Base-by-base conservation (phyloP, 1,139 yeast species). In the Saccharomycopsis phalli region DNA sequence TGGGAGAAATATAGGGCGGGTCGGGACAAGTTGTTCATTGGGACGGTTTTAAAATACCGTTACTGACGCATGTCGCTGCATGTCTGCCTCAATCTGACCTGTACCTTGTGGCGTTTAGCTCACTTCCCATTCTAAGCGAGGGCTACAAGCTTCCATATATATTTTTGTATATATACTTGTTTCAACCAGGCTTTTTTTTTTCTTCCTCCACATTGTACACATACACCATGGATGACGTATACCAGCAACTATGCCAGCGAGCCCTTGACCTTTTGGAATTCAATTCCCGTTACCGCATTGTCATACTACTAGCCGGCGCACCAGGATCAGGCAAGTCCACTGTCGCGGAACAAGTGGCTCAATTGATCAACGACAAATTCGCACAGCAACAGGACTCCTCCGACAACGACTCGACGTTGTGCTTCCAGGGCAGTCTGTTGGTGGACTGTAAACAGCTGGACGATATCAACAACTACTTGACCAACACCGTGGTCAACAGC, bases 241-340 rank as follows among this genome's bases (percentile, higher is more conserved):
- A 61, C 43, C 42, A 49, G 8, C 49, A 52, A 8, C 52, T 60
- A 11, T 60, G 62, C 1, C 44, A 52, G 17, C 47, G 66, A 18
- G 60, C 64, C 1, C 38, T 53, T 4, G 36, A 48, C 4, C 42
- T 56, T 4, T 54, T 61, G n/a, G 41, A 52, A n/a, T 31, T 38
- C 3, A 50, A 55, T n/a, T 47, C 63, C n/a, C 61, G 63, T 31
- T 62, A 63, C 42, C 58, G 86, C 42, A 56, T 75, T 1, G 48
- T 77, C 10, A 64, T 84, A 5, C 63, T 81, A 1, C 53, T 84
- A 14, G 78, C 79, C 4, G 94, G 94, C 0, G 68, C 77, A 0
- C 94, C 94, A 1, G 95, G 94, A 2, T 75, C 88, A 1, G 94
- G 95, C 0, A 84, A 84, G 54, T 71, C 87, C 2, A 81, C 94